Percentiles rank a stretch among this genome's conserved stretches.
Conservation (phyloP, 805 yeast species). For the Tetrapisispora pingtungensis region DNA sequence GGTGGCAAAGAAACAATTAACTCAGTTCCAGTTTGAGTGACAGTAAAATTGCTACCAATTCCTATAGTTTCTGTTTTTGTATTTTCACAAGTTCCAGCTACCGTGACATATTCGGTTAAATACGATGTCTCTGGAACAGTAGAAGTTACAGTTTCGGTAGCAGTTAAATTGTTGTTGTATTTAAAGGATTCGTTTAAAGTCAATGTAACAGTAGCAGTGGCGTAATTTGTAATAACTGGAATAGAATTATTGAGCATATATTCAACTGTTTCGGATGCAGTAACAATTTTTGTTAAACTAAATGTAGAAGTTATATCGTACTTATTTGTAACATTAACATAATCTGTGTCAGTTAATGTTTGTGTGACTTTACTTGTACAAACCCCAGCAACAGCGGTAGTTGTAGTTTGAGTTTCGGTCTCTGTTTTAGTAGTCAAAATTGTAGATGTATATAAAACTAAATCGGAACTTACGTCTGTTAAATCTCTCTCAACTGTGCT, state of each 20-base stretch:
- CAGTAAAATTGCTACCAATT: background rate
- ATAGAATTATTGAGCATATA: background rate
- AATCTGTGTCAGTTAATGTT: background rate
- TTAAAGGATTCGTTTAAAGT: background rate
- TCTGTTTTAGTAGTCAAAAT: background rate
- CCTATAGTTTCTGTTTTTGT: background rate
- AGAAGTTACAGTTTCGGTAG: background rate
- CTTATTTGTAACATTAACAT: background rate
- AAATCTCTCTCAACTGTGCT: background rate
- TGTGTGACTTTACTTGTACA: background rate
- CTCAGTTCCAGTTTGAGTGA: background rate
- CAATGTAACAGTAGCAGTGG: background rate
- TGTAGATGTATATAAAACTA: background rate
- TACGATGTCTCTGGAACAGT: background rate
- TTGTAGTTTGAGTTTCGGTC: conserved; percentile 3
- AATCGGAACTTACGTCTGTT: background rate
- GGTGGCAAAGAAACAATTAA: no score
- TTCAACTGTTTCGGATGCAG: background rate
- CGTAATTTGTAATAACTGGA: background rate
- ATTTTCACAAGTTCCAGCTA: background rate
- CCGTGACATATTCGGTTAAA: background rate
- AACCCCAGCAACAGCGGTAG: background rate
- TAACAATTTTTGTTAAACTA: background rate
- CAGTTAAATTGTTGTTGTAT: background rate
- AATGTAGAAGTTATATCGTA: background rate